A percentile compares a stretch with the other conserved stretches of the same genome.
phyloP scores from a whole-genome alignment of 805 yeast genomes.

The Pichia occidentalis region DNA sequence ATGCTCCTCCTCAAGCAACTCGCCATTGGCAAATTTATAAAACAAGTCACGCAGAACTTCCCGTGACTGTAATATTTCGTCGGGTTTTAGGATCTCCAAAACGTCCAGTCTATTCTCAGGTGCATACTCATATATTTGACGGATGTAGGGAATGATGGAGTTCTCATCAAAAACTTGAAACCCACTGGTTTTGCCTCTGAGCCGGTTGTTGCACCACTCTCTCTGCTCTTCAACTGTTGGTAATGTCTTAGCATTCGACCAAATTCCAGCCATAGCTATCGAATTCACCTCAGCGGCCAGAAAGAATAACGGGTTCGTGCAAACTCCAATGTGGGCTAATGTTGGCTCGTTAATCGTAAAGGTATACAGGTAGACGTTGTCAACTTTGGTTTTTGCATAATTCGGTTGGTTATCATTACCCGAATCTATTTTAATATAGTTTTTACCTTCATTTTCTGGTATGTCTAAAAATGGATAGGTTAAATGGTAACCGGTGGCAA shows the following conservation, averaged over 20 bases:
- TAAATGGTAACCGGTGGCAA: constrained; percentile 48
- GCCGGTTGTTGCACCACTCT: constrained; percentile 14
- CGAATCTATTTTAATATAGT: constrained; percentile 21
- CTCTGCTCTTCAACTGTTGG: constrained; percentile 30
- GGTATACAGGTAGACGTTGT: constrained; percentile 28
- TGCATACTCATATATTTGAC: constrained; percentile 10
- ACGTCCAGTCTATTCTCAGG: constrained; percentile 14
- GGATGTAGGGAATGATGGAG: constrained; percentile 12
- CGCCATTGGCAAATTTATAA: constrained; percentile 12
- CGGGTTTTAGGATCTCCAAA: constrained; percentile 1
- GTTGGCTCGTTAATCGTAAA: constrained; percentile 38
- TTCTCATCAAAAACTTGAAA: constrained; percentile 17
- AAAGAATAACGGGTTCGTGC: constrained; percentile 40
- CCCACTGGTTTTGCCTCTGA: constrained; percentile 13
- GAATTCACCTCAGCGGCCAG: constrained; percentile 44
- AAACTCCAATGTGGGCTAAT: constrained; percentile 34
- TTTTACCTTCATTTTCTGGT: constrained; percentile 11
- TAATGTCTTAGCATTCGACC: constrained; percentile 36
- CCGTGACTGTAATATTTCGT: constrained; percentile 5
- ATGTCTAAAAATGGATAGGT: constrained; percentile 34
- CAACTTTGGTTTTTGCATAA: constrained; percentile 14
- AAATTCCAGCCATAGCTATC: constrained; percentile 49
- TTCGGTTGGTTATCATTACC: constrained; percentile 22
- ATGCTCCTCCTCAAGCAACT: constrained; percentile 10
- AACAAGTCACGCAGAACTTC: constrained; percentile 10